phyloP scores from a whole-genome alignment of 345 rosid genomes.

The Corchorus olitorius region DNA sequence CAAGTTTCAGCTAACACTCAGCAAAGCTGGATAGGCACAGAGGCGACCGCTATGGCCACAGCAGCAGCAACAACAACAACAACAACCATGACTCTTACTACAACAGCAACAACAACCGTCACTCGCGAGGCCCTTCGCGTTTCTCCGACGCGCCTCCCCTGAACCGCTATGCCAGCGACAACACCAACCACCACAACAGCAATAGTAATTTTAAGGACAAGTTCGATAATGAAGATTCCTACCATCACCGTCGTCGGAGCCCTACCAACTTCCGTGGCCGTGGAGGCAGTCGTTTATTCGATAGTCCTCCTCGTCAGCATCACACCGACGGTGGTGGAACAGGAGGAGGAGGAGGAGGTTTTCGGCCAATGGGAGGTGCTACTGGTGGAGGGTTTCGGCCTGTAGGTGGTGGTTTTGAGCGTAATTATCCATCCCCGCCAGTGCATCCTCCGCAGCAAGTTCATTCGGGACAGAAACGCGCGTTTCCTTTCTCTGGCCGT shows the following conservation, averaged over 20 bases:
- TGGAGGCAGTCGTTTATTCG: constrained; percentile 48
- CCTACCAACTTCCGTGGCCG: constrained; percentile 55
- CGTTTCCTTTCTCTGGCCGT: constrained; percentile 43
- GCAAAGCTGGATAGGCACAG: constrained; percentile 78
- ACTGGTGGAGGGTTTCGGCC: constrained; percentile 42
- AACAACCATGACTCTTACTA: constrained; percentile 44
- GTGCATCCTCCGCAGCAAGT: constrained; percentile 33
- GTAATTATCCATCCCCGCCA: constrained; percentile 30
- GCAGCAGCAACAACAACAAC: constrained; percentile 16
- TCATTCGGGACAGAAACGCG: constrained; percentile 68
- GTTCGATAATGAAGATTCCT: constrained; percentile 31
- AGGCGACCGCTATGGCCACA: constrained; percentile 61
- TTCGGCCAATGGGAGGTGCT: constrained; percentile 31
- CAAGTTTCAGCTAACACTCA: not conserved
- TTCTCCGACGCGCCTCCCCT: constrained; percentile 44
- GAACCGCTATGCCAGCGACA: constrained; percentile 32
- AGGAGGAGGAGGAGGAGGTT: constrained; percentile 34
- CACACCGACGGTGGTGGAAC: constrained; percentile 26
- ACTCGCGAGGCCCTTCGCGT: constrained; percentile 50
- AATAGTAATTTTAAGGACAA: constrained; percentile 34
- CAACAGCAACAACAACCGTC: constrained; percentile 29
- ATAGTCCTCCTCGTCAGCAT: constrained; percentile 57
- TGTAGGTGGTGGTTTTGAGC: constrained; percentile 33
- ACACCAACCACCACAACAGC: not conserved
- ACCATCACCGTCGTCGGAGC: constrained; percentile 60